Evolutionary conservation across 805 yeast species (phyloP).

Genomic region (Metschnikowia borealis): DNA sequence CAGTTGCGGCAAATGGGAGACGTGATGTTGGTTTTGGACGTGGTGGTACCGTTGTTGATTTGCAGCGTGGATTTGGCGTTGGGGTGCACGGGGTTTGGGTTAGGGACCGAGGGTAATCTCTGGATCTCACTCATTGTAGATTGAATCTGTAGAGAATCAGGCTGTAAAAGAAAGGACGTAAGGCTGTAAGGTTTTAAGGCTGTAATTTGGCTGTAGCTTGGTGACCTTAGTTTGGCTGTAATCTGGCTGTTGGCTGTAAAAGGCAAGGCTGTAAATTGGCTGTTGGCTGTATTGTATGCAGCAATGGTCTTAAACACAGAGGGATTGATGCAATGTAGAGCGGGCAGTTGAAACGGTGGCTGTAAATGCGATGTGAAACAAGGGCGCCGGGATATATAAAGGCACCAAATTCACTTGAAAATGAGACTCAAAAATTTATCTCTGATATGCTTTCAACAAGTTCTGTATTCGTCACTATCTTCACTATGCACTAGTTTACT

Average conservation of each 20-base stretch:
- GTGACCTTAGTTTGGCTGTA: neutral
- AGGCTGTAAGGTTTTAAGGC: neutral
- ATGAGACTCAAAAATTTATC: too few relatives aligned
- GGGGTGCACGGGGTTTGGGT: conserved; percentile 45
- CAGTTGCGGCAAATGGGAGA: conserved; percentile 84
- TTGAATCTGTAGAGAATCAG: too few relatives aligned
- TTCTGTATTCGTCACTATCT: too few relatives aligned
- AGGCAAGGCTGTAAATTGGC: neutral
- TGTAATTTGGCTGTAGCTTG: neutral
- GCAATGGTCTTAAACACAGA: neutral
- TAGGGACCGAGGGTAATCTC: conserved; percentile 17
- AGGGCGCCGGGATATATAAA: neutral
- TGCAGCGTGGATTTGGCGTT: conserved; percentile 61
- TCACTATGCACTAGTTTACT: too few relatives aligned
- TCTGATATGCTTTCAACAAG: too few relatives aligned
- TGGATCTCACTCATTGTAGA: conserved; percentile 19
- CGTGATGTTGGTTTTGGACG: conserved; percentile 59
- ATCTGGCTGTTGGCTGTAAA: neutral
- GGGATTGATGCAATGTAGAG: neutral
- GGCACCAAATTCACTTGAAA: neutral
- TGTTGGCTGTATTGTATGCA: neutral
- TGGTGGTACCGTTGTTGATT: conserved; percentile 56
- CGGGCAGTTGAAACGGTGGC: neutral
- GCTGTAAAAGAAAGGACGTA: neutral
- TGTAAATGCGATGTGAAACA: neutral